Percentiles rank a stretch among this genome's conserved stretches.
Conservation (phyloP, 257 asterid species). For the Catharanthus roseus region DNA sequence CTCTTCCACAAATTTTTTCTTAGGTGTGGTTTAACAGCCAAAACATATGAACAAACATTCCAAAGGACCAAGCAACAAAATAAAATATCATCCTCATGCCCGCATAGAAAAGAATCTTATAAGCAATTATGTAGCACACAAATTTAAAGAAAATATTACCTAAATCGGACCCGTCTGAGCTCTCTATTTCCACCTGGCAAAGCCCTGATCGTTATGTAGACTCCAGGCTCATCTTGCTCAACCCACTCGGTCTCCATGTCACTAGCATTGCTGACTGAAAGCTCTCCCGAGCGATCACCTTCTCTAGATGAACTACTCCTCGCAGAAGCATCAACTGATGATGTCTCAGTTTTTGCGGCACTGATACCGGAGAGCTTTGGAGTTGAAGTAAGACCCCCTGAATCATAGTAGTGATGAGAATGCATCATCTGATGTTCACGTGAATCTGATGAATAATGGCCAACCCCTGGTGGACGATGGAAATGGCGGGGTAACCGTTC, state of each 20-base stretch:
- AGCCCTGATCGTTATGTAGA: slow-evolving; percentile 77
- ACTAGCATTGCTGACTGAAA: slow-evolving; percentile 87
- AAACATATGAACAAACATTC: not conserved
- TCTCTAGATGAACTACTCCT: slow-evolving; percentile 76
- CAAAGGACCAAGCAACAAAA: not conserved
- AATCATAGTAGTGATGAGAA: slow-evolving; percentile 34
- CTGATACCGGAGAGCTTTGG: slow-evolving; percentile 80
- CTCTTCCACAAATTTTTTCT: not conserved
- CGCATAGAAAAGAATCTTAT: not conserved
- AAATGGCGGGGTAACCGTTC: slow-evolving; percentile 50
- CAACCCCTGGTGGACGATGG: slow-evolving; percentile 37
- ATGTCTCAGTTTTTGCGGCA: slow-evolving; percentile 60
- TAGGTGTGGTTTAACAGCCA: not conserved
- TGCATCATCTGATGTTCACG: slow-evolving; percentile 35
- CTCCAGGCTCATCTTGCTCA: slow-evolving; percentile 97
- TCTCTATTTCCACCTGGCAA: slow-evolving; percentile 81
- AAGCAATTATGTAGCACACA: not conserved
- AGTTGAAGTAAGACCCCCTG: slow-evolving; percentile 57
- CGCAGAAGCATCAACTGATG: slow-evolving; percentile 76
- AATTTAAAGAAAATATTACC: slow-evolving; percentile 33
- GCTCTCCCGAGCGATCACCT: slow-evolving; percentile 76
- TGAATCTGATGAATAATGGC: slow-evolving; percentile 49
- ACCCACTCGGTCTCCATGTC: slow-evolving; percentile 94
- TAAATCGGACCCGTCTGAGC: slow-evolving; percentile 92
- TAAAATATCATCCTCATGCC: not conserved